A percentile compares a stretch with the other conserved stretches of the same genome.
phyloP scores from a whole-genome alignment of 768 basidiomycete species.

The Tylopilus sp. region DNA sequence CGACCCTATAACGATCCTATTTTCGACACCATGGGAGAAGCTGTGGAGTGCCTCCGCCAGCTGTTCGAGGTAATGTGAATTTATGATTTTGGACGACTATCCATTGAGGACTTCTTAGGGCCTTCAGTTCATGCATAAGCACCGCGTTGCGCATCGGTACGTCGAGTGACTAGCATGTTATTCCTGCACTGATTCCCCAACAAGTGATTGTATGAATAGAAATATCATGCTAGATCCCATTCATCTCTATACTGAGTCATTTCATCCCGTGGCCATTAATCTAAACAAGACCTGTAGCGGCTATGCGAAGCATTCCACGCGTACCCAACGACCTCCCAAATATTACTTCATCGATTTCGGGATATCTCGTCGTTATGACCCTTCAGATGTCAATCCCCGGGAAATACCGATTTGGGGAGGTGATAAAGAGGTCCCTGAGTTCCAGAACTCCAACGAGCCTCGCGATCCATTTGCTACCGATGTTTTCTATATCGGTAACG shows the following conservation, averaged over 20 bases:
- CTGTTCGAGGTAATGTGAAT: conserved; percentile 26
- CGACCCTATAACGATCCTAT: not conserved
- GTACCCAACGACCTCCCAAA: conserved; percentile 26
- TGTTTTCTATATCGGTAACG: conserved; percentile 42
- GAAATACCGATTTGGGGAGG: conserved; percentile 36
- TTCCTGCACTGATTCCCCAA: not conserved
- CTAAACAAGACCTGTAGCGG: conserved; percentile 18
- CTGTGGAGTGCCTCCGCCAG: conserved; percentile 31
- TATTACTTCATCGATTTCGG: conserved; percentile 32
- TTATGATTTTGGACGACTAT: not conserved
- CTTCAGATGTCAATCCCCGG: conserved; percentile 24
- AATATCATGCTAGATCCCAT: conserved; percentile 36
- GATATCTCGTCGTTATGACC: conserved; percentile 30
- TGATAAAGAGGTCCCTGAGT: conserved; percentile 43
- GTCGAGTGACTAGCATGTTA: not conserved
- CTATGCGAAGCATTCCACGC: conserved; percentile 22
- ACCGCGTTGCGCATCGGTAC: conserved; percentile 17
- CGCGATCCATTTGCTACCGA: conserved; percentile 42
- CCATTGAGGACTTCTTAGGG: not conserved
- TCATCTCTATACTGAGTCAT: conserved; percentile 23
- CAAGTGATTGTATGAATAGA: conserved; percentile 25
- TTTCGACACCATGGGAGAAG: conserved; percentile 34
- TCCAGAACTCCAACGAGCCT: conserved; percentile 19
- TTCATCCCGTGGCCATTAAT: conserved; percentile 18
- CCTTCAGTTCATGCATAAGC: conserved; percentile 22